Conservation (phyloP, 495 filamentous ascomycete genomes). For the Penicillium fimorum region DNA sequence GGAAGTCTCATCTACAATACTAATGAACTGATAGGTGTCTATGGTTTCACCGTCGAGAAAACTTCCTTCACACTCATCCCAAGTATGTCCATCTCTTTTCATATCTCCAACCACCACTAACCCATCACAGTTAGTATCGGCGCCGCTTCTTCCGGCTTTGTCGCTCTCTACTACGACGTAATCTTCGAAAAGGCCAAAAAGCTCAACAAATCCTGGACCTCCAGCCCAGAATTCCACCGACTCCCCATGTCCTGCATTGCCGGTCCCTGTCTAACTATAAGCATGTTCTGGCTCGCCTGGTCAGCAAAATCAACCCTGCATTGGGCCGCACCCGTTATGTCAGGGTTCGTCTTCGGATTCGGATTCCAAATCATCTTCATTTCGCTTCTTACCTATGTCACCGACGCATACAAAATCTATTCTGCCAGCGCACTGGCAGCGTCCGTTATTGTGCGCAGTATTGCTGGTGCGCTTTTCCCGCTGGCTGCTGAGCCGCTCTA, state of each 20-base stretch:
- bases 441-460: slow-evolving; percentile 55
- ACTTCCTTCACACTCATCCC: slow-evolving; percentile 47
- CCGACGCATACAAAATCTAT: slow-evolving; percentile 73
- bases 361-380: slow-evolving; percentile 68
- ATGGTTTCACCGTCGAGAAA: slow-evolving; percentile 34
- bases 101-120: slow-evolving; percentile 11
- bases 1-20: background rate
- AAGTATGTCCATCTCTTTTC: slow-evolving; percentile 23
- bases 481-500: slow-evolving; percentile 46
- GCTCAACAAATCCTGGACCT: slow-evolving; percentile 38
- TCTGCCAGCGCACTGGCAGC: slow-evolving; percentile 69
- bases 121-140: slow-evolving; percentile 34
- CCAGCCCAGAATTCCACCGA: slow-evolving; percentile 58
- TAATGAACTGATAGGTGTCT: slow-evolving; percentile 23
- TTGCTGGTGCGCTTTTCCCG: slow-evolving; percentile 58
- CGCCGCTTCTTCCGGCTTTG: slow-evolving; percentile 35
- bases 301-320: slow-evolving; percentile 53
- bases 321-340: slow-evolving; percentile 63
- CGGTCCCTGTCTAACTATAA: slow-evolving; percentile 59
- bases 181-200: slow-evolving; percentile 46
- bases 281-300: slow-evolving; percentile 75
- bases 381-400: slow-evolving; percentile 70
- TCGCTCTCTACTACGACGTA: slow-evolving; percentile 54
- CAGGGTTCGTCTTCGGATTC: slow-evolving; percentile 66
- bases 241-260: slow-evolving; percentile 66